Evolutionary conservation across 106 monocot species (phyloP).

Genomic region (Alisma plantagoaquatica): DNA sequence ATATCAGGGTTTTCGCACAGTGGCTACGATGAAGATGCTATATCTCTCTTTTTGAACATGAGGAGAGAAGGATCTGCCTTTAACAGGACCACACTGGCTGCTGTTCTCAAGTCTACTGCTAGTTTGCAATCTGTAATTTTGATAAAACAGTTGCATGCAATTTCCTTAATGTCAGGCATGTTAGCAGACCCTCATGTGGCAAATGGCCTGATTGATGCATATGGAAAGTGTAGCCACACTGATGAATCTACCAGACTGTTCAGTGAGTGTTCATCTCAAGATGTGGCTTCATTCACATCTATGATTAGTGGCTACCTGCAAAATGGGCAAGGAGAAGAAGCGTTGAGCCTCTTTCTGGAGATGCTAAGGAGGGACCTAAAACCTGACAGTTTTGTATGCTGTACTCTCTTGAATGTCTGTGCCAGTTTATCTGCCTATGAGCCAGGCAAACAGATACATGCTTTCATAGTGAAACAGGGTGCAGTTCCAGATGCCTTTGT

Average conservation of each 20-base stretch:
- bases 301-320: constrained; percentile 64
- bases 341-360: constrained; percentile 46
- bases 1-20: constrained; percentile 71
- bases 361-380: constrained; percentile 40
- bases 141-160: constrained; percentile 49
- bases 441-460: constrained; percentile 79
- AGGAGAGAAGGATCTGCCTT: constrained; percentile 39
- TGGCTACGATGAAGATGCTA: constrained; percentile 34
- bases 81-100: constrained; percentile 68
- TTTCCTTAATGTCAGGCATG: constrained; percentile 39
- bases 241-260: constrained; percentile 47
- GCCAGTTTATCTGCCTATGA: constrained; percentile 75
- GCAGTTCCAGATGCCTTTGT: constrained; percentile 51
- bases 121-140: constrained; percentile 22
- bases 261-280: constrained; percentile 35
- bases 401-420: constrained; percentile 79
- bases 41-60: constrained; percentile 48
- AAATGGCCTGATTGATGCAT: constrained; percentile 83
- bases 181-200: constrained; percentile 56
- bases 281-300: constrained; percentile 68
- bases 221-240: constrained; percentile 51
- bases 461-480: constrained; percentile 43
- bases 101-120: constrained; percentile 68
- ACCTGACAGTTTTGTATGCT: constrained; percentile 68
- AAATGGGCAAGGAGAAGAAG: constrained; percentile 66